Percentiles rank a stretch among this genome's conserved stretches.
These are phyloP conservation scores for Elongisporangium undulatum DNA, from an alignment of 352 stramenopile genomes.

Conservation along the genomic window DNA sequence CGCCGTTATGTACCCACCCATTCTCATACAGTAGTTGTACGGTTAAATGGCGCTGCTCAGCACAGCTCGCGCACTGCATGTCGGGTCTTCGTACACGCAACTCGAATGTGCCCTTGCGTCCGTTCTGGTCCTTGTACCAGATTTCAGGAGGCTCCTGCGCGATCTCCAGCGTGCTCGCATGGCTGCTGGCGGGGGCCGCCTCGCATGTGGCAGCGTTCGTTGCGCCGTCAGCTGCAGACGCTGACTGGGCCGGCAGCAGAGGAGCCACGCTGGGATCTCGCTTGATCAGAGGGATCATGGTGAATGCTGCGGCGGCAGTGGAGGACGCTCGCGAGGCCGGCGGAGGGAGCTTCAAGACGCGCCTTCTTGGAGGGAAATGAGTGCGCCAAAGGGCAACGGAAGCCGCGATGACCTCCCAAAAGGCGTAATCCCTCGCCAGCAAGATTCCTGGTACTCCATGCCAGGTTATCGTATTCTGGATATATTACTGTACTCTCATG, in stretches of 20 bases:
- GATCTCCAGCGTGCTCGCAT: constrained; percentile 39
- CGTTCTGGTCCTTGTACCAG: constrained; percentile 83
- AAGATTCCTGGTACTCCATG: no score
- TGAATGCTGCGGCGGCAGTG: not conserved
- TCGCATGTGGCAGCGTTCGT: not conserved
- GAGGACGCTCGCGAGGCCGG: not conserved
- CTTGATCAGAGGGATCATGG: constrained; percentile 18
- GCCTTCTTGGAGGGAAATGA: not conserved
- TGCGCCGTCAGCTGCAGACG: not conserved
- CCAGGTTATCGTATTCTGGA: no score
- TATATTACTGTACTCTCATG: not conserved
- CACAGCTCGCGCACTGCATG: constrained; percentile 33
- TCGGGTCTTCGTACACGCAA: constrained; percentile 29
- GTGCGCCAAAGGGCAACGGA: not conserved
- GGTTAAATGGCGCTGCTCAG: constrained; percentile 42
- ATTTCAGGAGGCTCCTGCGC: constrained; percentile 49
- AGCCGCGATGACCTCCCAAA: not conserved
- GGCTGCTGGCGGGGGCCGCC: not conserved
- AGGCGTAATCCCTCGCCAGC: not conserved
- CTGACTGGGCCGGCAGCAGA: not conserved
- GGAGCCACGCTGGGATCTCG: constrained; percentile 2
- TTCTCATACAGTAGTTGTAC: constrained; percentile 75
- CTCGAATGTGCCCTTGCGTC: constrained; percentile 69
- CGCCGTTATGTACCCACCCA: constrained; percentile 14
- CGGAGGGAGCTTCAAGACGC: not conserved